Evolutionary conservation across 208 protist species (phyloP), one percentile per base, ranked within the genome.

Genomic region (Novymonas esmeraldas): DNA sequence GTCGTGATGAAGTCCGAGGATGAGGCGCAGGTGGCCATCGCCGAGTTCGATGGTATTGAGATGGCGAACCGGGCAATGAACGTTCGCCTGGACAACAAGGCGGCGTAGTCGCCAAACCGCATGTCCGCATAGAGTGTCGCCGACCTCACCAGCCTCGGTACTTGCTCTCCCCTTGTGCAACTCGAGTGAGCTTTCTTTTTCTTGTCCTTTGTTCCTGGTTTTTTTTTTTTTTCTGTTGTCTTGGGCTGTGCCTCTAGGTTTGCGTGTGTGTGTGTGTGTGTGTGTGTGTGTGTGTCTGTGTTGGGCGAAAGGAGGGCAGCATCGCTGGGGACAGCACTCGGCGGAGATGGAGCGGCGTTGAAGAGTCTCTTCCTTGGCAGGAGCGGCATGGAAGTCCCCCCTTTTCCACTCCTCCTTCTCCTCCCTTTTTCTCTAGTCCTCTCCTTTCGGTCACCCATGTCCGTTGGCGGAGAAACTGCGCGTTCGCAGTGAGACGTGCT

Each of bases 1-100:
- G 81, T 94, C 14, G 82, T 90, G 24, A 92, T 94, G 85, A 84
- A 79, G 69, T 78, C 79, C 29, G 77, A 81, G 50, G 75, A 86
- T 6, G 84, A 94, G 70, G 77, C 89, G 4, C 76, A 67, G 51
- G 46, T 87, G 42, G 89, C 89, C 3, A 90, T 94, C 78, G 76
- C 64, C 10, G 89, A 94, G 76, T 94, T 94, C 73, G 89, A 94
- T 46, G 85, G 85, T 34, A 90, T 94, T 68, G 84, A 89, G 70
- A 94, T 94, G 89, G 85, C 85, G 11, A 84, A 78, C 70, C 67
- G 89, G 42, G 79, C 85, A 7, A 94, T 94, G 89, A 87, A 87
- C 69, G 89, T 94, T 31, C 83, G 84, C 28, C 68, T 92, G 9
- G 89, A 92, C 66, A 90, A 85, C 60, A 88, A 92, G 59, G 45